These are phyloP conservation scores for Plasmodium adleri DNA, from an alignment of 169 alveolate genomes.

Conservation along the genomic window DNA sequence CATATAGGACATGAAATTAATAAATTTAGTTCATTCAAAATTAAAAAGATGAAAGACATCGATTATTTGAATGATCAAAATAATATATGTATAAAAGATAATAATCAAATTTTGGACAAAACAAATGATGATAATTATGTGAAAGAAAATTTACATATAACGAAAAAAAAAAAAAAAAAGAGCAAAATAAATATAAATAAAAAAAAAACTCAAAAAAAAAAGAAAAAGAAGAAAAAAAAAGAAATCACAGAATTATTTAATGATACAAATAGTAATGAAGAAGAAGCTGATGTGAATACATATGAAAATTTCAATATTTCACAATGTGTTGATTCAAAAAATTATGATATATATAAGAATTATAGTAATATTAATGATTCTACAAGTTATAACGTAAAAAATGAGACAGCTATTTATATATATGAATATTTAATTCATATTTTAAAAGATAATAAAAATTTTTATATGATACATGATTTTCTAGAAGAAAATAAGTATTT, in stretches of 20 bases:
- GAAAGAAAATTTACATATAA: neutral
- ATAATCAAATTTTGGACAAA: neutral
- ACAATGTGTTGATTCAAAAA: neutral
- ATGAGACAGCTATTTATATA: slow-evolving; percentile 11
- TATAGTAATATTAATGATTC: neutral
- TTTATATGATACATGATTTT: slow-evolving; percentile 44
- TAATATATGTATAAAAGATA: neutral
- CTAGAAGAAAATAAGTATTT: neutral
- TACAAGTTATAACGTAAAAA: slow-evolving; percentile 4
- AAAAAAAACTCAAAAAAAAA: neutral
- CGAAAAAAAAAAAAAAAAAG: neutral
- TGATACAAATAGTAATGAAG: neutral
- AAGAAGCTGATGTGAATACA: neutral
- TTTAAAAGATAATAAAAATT: slow-evolving; percentile 34
- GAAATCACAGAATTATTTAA: neutral
- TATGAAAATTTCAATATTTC: neutral
- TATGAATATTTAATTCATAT: slow-evolving; percentile 8
- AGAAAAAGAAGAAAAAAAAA: too few species aligned
- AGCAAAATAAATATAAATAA: neutral
- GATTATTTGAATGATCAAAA: neutral
- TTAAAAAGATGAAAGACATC: neutral
- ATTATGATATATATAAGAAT: neutral
- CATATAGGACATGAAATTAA: slow-evolving; percentile 37
- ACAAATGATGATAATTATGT: neutral
- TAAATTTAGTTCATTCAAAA: slow-evolving; percentile 40